phyloP scores from a whole-genome alignment of 495 filamentous ascomycete species.

The Mycothermus thermophilus region DNA sequence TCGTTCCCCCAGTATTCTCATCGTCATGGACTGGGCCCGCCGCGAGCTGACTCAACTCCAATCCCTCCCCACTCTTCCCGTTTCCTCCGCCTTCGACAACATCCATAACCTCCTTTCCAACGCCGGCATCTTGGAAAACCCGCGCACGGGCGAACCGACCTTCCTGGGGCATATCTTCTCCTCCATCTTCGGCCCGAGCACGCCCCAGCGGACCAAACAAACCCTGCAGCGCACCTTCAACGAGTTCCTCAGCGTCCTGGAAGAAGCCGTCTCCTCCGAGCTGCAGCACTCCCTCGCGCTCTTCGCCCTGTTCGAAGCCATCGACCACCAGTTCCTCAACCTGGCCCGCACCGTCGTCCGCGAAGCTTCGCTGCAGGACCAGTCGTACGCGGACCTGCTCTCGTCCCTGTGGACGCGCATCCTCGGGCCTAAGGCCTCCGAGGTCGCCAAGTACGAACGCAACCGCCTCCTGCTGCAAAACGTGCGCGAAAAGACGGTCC shows the following conservation, averaged over 20 bases:
- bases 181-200: constrained; percentile 62
- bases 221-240: constrained; percentile 76
- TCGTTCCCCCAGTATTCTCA: constrained; percentile 47
- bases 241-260: constrained; percentile 73
- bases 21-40: constrained; percentile 90
- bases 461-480: constrained; percentile 62
- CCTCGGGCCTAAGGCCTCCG: constrained; percentile 53
- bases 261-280: constrained; percentile 76
- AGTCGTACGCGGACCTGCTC: constrained; percentile 63
- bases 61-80: constrained; percentile 36
- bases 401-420: constrained; percentile 74
- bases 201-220: constrained; percentile 60
- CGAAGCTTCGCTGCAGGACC: constrained; percentile 66
- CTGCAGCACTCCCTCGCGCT: constrained; percentile 60
- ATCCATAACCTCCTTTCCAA: constrained; percentile 59
- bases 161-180: constrained; percentile 49
- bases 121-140: constrained; percentile 55
- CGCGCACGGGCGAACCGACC: constrained; percentile 45
- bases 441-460: constrained; percentile 75
- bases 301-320: constrained; percentile 71
- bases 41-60: constrained; percentile 52
- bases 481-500: constrained; percentile 65
- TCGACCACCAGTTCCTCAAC: constrained; percentile 80
- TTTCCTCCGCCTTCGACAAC: constrained; percentile 60
- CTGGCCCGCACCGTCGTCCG: constrained; percentile 73